A percentile compares a stretch with the other conserved stretches of the same genome.
phyloP scores from a whole-genome alignment of 352 stramenopile species.

The Pythium inflatum region DNA sequence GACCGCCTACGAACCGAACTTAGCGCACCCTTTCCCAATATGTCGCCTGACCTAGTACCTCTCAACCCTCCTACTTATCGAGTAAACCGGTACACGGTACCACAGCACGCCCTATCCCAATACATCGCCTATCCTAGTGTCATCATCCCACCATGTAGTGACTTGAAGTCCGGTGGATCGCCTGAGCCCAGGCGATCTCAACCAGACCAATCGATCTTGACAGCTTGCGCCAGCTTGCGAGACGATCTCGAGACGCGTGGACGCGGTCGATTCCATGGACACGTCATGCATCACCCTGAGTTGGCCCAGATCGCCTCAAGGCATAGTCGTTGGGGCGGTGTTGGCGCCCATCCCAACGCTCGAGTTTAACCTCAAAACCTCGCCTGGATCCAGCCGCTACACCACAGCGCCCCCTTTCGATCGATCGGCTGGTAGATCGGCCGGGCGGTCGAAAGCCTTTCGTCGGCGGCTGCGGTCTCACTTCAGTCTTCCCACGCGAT shows the following conservation, averaged over 20 bases:
- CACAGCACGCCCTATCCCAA: neutral
- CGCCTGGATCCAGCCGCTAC: neutral
- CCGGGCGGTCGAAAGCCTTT: neutral
- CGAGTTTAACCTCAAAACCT: neutral
- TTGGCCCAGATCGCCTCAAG: too few species aligned
- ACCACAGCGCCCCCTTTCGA: neutral
- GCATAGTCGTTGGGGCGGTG: too few species aligned
- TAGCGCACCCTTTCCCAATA: neutral
- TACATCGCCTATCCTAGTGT: constrained; percentile 4
- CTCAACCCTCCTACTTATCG: neutral
- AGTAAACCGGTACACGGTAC: neutral
- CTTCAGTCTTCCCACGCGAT: neutral
- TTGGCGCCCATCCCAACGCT: too few species aligned
- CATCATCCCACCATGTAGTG: too few species aligned
- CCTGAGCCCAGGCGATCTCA: too few species aligned
- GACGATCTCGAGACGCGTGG: too few species aligned
- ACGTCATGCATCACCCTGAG: too few species aligned
- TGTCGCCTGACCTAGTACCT: constrained; percentile 3
- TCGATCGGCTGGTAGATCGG: neutral
- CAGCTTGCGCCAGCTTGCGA: too few species aligned
- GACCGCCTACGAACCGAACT: neutral
- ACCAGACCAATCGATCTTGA: too few species aligned
- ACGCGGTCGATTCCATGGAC: too few species aligned
- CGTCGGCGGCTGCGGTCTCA: neutral
- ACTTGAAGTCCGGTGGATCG: too few species aligned